Percentiles rank a stretch among this genome's conserved stretches.
Conservation (phyloP, 352 stramenopile genomes). For the Globisporangium parvum region DNA sequence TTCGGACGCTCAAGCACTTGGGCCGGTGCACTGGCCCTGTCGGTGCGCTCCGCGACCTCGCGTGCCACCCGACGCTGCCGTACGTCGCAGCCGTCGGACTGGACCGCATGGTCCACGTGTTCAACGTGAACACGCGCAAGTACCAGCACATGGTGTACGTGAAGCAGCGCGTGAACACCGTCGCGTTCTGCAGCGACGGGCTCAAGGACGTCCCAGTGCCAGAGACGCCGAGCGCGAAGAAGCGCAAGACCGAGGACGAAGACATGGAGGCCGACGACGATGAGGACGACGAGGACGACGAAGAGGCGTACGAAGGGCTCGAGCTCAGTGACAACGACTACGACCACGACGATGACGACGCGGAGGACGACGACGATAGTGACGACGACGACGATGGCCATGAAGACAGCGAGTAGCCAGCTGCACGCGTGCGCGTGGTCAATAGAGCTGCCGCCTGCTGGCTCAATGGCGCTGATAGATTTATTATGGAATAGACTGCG, state of each 20-base stretch:
- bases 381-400: slow-evolving; percentile 28
- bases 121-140: slow-evolving; percentile 84
- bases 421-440: too few relatives aligned
- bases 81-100: slow-evolving; percentile 88
- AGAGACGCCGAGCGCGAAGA: slow-evolving; percentile 34
- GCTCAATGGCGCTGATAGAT: slow-evolving; percentile 4
- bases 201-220: slow-evolving; percentile 54
- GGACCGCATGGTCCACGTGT: slow-evolving; percentile 93
- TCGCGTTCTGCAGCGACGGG: slow-evolving; percentile 86
- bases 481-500: slow-evolving; percentile 17
- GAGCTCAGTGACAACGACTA: slow-evolving; percentile 65
- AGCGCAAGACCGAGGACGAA: slow-evolving; percentile 33
- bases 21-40: slow-evolving; percentile 85
- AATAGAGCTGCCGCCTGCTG: not conserved
- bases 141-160: slow-evolving; percentile 68
- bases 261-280: slow-evolving; percentile 38
- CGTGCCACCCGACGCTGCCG: slow-evolving; percentile 86
- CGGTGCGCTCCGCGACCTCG: slow-evolving; percentile 88
- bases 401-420: slow-evolving; percentile 29
- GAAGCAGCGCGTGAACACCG: slow-evolving; percentile 88
- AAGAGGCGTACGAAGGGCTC: slow-evolving; percentile 81
- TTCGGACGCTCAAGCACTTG: slow-evolving; percentile 83
- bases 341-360: slow-evolving; percentile 40
- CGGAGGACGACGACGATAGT: slow-evolving; percentile 41
- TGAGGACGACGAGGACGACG: slow-evolving; percentile 63